Evolutionary conservation across 306 rosid species (phyloP).

Genomic region (Malus sieversii): DNA sequence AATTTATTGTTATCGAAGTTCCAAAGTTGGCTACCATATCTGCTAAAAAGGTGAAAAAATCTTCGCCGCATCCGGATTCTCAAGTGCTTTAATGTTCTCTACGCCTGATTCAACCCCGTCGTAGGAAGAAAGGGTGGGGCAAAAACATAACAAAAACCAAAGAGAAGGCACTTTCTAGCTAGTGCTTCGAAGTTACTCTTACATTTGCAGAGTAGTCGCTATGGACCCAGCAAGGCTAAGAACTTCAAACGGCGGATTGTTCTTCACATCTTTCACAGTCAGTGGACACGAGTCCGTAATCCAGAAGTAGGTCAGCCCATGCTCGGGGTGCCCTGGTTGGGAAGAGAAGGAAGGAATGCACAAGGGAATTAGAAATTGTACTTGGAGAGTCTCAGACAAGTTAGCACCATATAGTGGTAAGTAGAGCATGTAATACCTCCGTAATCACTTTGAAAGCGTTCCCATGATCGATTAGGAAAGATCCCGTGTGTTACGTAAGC

Average conservation of each 20-base stretch:
- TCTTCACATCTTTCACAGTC: slow-evolving; percentile 64
- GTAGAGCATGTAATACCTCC: slow-evolving; percentile 51
- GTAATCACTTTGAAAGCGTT: slow-evolving; percentile 62
- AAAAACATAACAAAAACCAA: background rate
- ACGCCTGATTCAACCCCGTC: background rate
- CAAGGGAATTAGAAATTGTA: background rate
- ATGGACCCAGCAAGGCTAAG: slow-evolving; percentile 81
- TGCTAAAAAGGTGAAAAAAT: background rate
- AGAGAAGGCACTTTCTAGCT: background rate
- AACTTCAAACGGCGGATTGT: slow-evolving; percentile 76
- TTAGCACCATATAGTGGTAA: background rate
- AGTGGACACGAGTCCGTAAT: slow-evolving; percentile 90
- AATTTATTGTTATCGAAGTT: background rate
- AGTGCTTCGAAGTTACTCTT: slow-evolving; percentile 8
- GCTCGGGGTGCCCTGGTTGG: slow-evolving; percentile 61
- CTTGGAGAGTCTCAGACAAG: background rate
- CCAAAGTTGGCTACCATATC: background rate
- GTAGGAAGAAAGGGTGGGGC: background rate
- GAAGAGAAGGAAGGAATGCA: background rate
- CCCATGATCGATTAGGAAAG: slow-evolving; percentile 90
- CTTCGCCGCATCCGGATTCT: background rate
- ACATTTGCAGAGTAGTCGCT: slow-evolving; percentile 68
- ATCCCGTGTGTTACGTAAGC: slow-evolving; percentile 98
- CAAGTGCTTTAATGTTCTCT: slow-evolving; percentile 6
- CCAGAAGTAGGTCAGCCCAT: slow-evolving; percentile 81